Evolutionary conservation across 2,329 filamentous ascomycete genomes (phyloP), one percentile per base, ranked within the genome.

Genomic region (Coniochaeta sp.): DNA sequence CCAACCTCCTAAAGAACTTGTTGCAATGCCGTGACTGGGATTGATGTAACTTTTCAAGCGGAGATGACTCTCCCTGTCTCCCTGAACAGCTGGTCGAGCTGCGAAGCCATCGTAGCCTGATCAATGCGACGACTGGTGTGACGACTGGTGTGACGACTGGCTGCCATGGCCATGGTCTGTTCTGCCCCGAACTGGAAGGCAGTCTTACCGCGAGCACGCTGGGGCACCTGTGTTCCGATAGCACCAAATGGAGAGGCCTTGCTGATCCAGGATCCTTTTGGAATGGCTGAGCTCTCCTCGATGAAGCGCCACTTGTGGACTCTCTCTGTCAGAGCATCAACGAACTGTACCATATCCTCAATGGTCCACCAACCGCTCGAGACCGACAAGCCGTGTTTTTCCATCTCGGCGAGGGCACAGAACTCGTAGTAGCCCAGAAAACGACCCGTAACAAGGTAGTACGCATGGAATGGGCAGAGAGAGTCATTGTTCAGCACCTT

Each of bases 381-480:
- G 12, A 44, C 6, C 3, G 34, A 40, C 34, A 26, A 19, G 26
- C 38, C 55, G 10, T 30, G n/a, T 7, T 57, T 24, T 22, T 57
- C 55, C 55, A 57, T 40, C 36, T 57, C 55, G 34, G 32, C 55
- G 9, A 57, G 36, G 28, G 55, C 38, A 30, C 34, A 40, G 14
- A 44, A 40, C 55, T 57, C 34, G 55, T 57, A 57, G 6, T 44
- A 44, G 9, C 19, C 24, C 19, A 57, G 22, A 19, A 42, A 57
- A 4, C 26, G 12, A 24, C 55, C 55, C 9, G 55, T 57, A 2
- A 17, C 38, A 2, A 57, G 19, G 36, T 57, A 57, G 17, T 42
- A 40, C 17, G 55, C 55, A 24, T 57, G 55, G 22, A 42, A 57
- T 3, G 34, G 34, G 55, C 55, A 57, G 19, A 57, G 55, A n/a